Base-by-base conservation (phyloP, 306 rosid species). In the Herpetospermum pedunculosum region DNA sequence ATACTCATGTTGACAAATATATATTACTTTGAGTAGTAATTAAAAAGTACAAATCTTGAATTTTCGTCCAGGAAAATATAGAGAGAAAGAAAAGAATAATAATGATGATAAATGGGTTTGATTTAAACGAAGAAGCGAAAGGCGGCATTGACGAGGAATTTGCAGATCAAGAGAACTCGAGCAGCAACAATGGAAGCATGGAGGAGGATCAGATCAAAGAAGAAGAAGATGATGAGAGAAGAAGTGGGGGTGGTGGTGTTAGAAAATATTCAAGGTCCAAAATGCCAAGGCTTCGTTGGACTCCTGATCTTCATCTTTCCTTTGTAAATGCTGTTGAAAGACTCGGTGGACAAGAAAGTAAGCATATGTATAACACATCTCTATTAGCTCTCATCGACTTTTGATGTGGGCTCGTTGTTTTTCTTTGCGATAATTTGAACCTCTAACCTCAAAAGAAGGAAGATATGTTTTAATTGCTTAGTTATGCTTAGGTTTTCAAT, bases 321-420 rank as follows among this genome's bases (percentile, higher is more conserved):
- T 92, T 92, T 85, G 81, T 89, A 23, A 88, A 87, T 70, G 96
- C 94, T 64, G 86, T 90, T 70, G 86, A 90, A 73, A 78, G 88
- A 73, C 90, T 92, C 11, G 97, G 98, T 1, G 97, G 98, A 40
- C 93, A 84, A 88, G 96, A 87, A 53, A 87, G 98, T 92, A 79
- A 88, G 96, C 77, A 14, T 23, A 4, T 3, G n/a, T n/a, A n/a
- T 38, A 0, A 47, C 52, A 5, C 16, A n/a, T 57, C 12, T 57
- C 35, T 28, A 28, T 57, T 47, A n/a, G n/a, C 52, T 47, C 49
- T n/a, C n/a, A n/a, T n/a, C n/a, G n/a, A n/a, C n/a, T n/a, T n/a
- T n/a, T n/a, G n/a, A n/a, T n/a, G n/a, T n/a, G n/a, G n/a, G n/a
- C n/a, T n/a, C 5, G 5, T 4, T 44, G 12, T 44, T 3, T 3